A percentile compares a stretch with the other conserved stretches of the same genome.
These are phyloP conservation scores for Diaporthe eres DNA, from an alignment of 2,329 filamentous ascomycete species.

Conservation along the genomic window DNA sequence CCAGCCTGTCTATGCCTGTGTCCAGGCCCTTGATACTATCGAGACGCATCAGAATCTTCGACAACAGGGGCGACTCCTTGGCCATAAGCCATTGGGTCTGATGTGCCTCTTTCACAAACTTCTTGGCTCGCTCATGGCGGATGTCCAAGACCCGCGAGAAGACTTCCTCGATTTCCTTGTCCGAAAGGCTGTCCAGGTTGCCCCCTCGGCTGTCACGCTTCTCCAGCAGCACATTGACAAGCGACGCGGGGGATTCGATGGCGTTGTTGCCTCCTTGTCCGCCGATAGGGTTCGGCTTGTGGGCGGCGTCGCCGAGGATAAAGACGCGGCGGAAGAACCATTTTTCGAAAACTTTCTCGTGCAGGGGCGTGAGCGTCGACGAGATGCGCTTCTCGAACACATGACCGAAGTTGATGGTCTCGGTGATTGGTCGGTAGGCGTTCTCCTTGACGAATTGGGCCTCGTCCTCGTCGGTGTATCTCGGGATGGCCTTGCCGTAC, in stretches of 20 bases:
- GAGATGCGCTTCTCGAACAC: constrained; percentile 39
- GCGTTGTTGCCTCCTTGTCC: constrained; percentile 21
- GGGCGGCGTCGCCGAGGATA: constrained; percentile 50
- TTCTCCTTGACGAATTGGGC: constrained; percentile 25
- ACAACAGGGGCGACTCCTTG: background rate
- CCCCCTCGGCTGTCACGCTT: constrained; percentile 17
- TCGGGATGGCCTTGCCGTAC: constrained; percentile 40
- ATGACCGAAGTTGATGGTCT: constrained; percentile 38
- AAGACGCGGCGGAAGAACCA: constrained; percentile 52
- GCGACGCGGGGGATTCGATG: constrained; percentile 10
- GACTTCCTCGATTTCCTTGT: background rate
- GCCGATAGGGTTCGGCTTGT: constrained; percentile 46
- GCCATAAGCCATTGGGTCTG: constrained; percentile 1
- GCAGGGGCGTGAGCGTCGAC: constrained; percentile 52
- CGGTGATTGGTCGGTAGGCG: constrained; percentile 36
- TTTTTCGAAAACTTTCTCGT: constrained; percentile 51
- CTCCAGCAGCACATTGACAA: constrained; percentile 16
- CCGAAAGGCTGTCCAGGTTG: constrained; percentile 2
- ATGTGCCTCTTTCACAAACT: background rate
- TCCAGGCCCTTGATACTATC: background rate
- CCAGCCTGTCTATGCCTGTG: background rate
- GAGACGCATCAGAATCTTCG: background rate
- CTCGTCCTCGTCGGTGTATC: constrained; percentile 40
- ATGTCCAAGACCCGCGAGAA: background rate
- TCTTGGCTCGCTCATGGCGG: constrained; percentile 17